Evolutionary conservation across 164 flowering plant genomes (phyloP).

Genomic region (Saururus chinensis): DNA sequence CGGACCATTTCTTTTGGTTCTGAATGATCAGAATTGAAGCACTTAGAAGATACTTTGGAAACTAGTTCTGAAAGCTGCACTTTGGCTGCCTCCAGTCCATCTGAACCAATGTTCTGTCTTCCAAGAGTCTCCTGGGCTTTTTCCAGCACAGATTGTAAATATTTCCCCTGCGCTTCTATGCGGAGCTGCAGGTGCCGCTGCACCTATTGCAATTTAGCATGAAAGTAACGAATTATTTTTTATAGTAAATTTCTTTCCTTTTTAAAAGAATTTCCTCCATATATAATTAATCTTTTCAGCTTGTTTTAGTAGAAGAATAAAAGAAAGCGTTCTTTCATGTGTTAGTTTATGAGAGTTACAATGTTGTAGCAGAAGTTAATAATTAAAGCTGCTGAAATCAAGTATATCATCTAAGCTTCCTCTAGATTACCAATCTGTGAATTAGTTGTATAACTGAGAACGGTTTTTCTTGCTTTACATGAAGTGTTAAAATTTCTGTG

Average conservation of each 20-base stretch:
- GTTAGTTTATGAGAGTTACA: no score
- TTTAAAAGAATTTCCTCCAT: no score
- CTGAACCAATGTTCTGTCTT: slow-evolving; percentile 53
- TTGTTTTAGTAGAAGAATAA: no score
- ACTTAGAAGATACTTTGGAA: slow-evolving; percentile 60
- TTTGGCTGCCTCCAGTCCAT: slow-evolving; percentile 68
- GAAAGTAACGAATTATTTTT: no score
- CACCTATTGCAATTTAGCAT: slow-evolving; percentile 34
- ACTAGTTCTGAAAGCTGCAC: slow-evolving; percentile 70
- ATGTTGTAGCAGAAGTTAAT: neutral
- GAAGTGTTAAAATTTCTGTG: no score
- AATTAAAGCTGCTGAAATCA: neutral
- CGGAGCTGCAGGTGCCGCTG: slow-evolving; percentile 82
- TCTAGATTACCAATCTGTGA: no score
- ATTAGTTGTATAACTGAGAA: no score
- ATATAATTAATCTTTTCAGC: no score
- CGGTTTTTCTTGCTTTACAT: no score
- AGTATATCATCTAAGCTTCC: no score
- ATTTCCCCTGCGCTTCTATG: slow-evolving; percentile 89
- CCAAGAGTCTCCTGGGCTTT: slow-evolving; percentile 91
- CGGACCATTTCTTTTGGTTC: slow-evolving; percentile 39
- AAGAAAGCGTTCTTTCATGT: no score
- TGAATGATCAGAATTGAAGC: slow-evolving; percentile 46
- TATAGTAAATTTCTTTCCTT: no score
- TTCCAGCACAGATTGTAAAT: slow-evolving; percentile 76